Evolutionary conservation across 2,329 filamentous ascomycete genomes (phyloP).

Genomic region (Alternaria triticimaculans): DNA sequence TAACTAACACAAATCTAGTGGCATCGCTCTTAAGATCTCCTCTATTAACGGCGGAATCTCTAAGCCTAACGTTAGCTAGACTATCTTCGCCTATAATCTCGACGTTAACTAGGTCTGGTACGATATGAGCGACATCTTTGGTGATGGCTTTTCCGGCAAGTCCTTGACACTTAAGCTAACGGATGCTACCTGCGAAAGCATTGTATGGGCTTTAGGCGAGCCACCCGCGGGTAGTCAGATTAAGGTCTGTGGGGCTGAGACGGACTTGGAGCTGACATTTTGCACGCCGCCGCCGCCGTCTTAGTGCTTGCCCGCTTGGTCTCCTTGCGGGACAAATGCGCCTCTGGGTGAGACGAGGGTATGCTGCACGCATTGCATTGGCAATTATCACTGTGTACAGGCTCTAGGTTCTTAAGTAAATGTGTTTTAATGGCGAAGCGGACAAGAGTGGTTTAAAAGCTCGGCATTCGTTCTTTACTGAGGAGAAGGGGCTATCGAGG

Average conservation of each 20-base stretch:
- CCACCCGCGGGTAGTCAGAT: constrained; percentile 32
- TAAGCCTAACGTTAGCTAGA: constrained; percentile 38
- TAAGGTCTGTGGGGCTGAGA: constrained; percentile 27
- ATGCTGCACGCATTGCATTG: constrained; percentile 41
- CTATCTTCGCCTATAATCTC: constrained; percentile 39
- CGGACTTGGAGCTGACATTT: constrained; percentile 36
- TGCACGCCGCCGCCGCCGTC: constrained; percentile 20
- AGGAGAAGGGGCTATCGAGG: not conserved
- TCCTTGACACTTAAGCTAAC: constrained; percentile 33
- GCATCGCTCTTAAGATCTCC: constrained; percentile 35
- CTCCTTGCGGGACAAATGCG: constrained; percentile 27
- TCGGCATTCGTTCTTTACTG: not conserved
- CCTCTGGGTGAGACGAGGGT: constrained; percentile 26
- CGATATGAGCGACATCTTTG: constrained; percentile 38
- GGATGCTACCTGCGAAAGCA: constrained; percentile 29
- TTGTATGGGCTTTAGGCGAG: constrained; percentile 33
- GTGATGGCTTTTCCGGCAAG: constrained; percentile 34
- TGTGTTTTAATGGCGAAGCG: not conserved
- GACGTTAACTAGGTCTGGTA: constrained; percentile 33
- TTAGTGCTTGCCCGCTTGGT: constrained; percentile 42
- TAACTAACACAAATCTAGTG: too few relatives aligned
- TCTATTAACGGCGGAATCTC: constrained; percentile 28
- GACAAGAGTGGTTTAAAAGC: not conserved
- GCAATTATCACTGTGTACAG: constrained; percentile 33
- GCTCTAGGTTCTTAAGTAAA: constrained; percentile 15